Evolutionary conservation across 148 eudicot genomes (phyloP).

Genomic region (Euryodendron excelsum): DNA sequence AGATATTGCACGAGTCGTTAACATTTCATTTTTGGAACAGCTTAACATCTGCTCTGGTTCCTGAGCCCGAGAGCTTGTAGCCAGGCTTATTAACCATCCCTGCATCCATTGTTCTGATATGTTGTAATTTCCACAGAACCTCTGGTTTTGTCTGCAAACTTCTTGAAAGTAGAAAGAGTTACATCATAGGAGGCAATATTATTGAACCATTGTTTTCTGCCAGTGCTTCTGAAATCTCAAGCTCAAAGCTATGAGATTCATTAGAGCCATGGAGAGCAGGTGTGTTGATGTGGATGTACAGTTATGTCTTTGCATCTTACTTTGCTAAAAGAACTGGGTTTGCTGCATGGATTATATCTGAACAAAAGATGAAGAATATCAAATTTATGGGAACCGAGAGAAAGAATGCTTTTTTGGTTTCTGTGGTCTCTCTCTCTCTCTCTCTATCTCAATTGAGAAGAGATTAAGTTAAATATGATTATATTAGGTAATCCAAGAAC

Average conservation of each 20-base stretch:
- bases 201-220: not conserved
- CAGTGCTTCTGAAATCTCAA: not conserved
- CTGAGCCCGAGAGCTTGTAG: constrained; percentile 78
- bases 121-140: constrained; percentile 32
- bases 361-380: not conserved
- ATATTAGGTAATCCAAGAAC: not conserved
- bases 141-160: not conserved
- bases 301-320: not conserved
- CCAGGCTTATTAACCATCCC: constrained; percentile 49
- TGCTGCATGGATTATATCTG: not conserved
- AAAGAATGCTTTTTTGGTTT: not conserved
- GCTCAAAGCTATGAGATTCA: not conserved
- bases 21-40: constrained; percentile 88
- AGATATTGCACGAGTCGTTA: constrained; percentile 52
- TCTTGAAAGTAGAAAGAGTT: constrained; percentile 1
- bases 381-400: not conserved
- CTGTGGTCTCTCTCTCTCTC: not conserved
- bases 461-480: too few species aligned
- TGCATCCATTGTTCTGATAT: constrained; percentile 74
- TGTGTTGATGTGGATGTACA: not conserved
- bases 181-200: not conserved
- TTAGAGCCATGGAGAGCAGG: not conserved
- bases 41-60: constrained; percentile 69
- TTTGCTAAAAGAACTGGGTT: not conserved
- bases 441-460: not conserved